A percentile compares a stretch with the other conserved stretches of the same genome.
Conservation (phyloP, 768 basidiomycete genomes). For the Macrolepiota dolichaula region DNA sequence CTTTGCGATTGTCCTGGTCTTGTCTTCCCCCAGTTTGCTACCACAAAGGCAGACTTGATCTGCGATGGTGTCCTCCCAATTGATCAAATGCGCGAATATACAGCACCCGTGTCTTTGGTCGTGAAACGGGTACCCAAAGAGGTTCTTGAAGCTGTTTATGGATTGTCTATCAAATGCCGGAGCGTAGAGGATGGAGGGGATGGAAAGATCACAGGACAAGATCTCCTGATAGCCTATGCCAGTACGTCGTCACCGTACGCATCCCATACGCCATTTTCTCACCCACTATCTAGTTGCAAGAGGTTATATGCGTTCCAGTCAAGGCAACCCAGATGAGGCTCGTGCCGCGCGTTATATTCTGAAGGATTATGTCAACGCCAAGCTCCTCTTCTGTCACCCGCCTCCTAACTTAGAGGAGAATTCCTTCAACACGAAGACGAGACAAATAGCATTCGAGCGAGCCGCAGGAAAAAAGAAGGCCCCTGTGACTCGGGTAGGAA, state of each 20-base stretch:
- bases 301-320: constrained; percentile 89
- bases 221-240: constrained; percentile 87
- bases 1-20: constrained; percentile 98
- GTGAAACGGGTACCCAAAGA: constrained; percentile 74
- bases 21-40: constrained; percentile 98
- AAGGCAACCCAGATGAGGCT: constrained; percentile 97
- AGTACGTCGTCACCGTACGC: constrained; percentile 58
- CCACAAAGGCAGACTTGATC: constrained; percentile 92
- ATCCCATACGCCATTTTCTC: neutral
- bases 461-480: constrained; percentile 83
- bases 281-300: constrained; percentile 68
- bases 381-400: constrained; percentile 85
- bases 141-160: constrained; percentile 89
- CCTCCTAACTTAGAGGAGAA: constrained; percentile 69
- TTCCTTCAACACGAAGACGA: constrained; percentile 72
- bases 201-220: constrained; percentile 68
- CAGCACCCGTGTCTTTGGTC: constrained; percentile 77
- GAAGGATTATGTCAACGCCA: constrained; percentile 97
- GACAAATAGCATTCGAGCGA: constrained; percentile 54
- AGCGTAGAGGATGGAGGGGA: constrained; percentile 82
- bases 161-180: constrained; percentile 65
- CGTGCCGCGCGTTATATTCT: constrained; percentile 88
- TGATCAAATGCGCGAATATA: constrained; percentile 93
- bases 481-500: constrained; percentile 80
- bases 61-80: constrained; percentile 97